Evolutionary conservation across 2,329 filamentous ascomycete species (phyloP), one percentile per base, ranked within the genome.

Genomic region (Whalleya microplaca): DNA sequence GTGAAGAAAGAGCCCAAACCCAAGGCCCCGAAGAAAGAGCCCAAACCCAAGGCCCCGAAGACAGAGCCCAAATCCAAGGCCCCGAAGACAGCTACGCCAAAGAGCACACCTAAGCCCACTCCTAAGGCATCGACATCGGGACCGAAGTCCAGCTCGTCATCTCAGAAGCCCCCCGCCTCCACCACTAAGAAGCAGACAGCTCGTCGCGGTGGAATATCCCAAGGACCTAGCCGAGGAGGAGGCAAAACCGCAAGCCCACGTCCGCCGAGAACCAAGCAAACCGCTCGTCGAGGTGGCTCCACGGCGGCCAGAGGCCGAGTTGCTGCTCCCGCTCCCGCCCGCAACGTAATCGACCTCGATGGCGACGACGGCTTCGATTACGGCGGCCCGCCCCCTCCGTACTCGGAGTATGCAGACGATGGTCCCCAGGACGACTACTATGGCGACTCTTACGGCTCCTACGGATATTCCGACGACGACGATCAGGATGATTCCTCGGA

Each of bases 211-310:
- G 64, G 64, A 37, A 29, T 60, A 21, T 56, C 55, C 16, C 64
- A 64, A 40, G 58, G 58, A 27, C 42, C 58, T 10, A 20, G 49
- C 27, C 63, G 63, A 54, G 53, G 27, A 19, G 43, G 27, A 19
- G 43, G 50, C 3, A 20, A 42, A 32, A 6, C 40, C 2, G 40
- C 20, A 44, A 21, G 50, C 2, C 19, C 53, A 20, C 50, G 42
- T 21, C 21, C 53, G 12, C 37, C 51, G 6, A 53, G 45, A 29
- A 50, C 50, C 1, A 65, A 58, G 27, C 66, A 66, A 42, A 68
- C 55, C 0, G 72, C 72, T 14, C 66, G 69, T 52, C 69, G 69
- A 44, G 53, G 68, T 46, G 61, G 64, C 29, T 51, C 64, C 2
- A 68, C 62, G 18, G 19, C 53, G 41, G 62, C 59, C 21, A 50